A percentile compares a stretch with the other conserved stretches of the same genome.
phyloP scores from a whole-genome alignment of 2,329 filamentous ascomycete genomes.

The Fusarium torreyae region DNA sequence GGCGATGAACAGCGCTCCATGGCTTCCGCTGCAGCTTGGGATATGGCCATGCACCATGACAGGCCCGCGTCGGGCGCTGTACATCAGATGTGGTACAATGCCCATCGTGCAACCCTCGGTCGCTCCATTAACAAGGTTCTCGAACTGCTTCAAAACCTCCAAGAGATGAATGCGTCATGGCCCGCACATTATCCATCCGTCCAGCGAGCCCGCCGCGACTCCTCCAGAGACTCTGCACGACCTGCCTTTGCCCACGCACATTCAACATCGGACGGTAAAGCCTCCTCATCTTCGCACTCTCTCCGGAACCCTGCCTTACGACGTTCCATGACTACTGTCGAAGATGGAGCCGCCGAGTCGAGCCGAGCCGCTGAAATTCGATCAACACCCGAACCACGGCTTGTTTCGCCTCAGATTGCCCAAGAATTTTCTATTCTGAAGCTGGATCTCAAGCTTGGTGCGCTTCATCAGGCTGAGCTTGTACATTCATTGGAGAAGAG shows the following conservation, averaged over 20 bases:
- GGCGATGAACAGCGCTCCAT: conserved; percentile 71
- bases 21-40: conserved; percentile 63
- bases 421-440: conserved; percentile 97
- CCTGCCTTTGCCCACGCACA: conserved; percentile 76
- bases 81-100: conserved; percentile 94
- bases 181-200: conserved; percentile 95
- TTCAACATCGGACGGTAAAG: conserved; percentile 68
- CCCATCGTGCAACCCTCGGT: conserved; percentile 88
- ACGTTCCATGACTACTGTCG: conserved; percentile 81
- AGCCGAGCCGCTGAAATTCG: conserved; percentile 79
- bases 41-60: conserved; percentile 61
- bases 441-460: conserved; percentile 91
- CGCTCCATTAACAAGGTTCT: conserved; percentile 90
- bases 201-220: conserved; percentile 69
- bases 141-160: conserved; percentile 85
- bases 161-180: conserved; percentile 92
- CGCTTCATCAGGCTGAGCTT: conserved; percentile 87
- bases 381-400: conserved; percentile 77
- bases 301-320: conserved; percentile 68
- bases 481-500: conserved; percentile 95
- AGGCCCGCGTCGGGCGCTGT: conserved; percentile 81
- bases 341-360: conserved; percentile 73
- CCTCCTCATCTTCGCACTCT: conserved; percentile 55
- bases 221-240: conserved; percentile 66
- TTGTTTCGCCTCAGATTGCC: conserved; percentile 92